Percentiles rank a stretch among this genome's conserved stretches.
These are phyloP conservation scores for Fusarium burgessii DNA, from an alignment of 2,329 filamentous ascomycete species.

Conservation along the genomic window DNA sequence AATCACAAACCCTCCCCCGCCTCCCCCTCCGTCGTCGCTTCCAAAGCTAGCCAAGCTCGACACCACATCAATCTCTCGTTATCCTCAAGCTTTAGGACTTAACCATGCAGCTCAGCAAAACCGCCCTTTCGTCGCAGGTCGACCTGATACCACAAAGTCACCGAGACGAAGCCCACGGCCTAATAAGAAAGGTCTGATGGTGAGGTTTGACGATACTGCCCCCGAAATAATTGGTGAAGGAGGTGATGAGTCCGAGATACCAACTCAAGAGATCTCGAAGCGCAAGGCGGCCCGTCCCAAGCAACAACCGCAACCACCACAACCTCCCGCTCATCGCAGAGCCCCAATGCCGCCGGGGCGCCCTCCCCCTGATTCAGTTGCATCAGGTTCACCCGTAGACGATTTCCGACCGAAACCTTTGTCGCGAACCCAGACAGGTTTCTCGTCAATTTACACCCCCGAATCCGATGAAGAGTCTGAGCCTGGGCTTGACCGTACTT, in stretches of 20 bases:
- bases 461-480: conserved; percentile 38
- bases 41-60: conserved; percentile 68
- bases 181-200: conserved; percentile 75
- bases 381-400: conserved; percentile 46
- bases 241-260: conserved; percentile 84
- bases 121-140: conserved; percentile 54
- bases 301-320: conserved; percentile 34
- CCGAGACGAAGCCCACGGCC: conserved; percentile 59
- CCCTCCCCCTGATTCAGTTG: conserved; percentile 23
- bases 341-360: conserved; percentile 18
- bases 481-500: conserved; percentile 18
- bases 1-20: conserved; percentile 63
- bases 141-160: conserved; percentile 58
- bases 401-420: conserved; percentile 67
- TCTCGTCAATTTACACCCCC: conserved; percentile 45
- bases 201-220: conserved; percentile 77
- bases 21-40: conserved; percentile 55
- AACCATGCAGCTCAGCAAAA: conserved; percentile 59
- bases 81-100: conserved; percentile 65
- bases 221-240: conserved; percentile 92
- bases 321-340: conserved; percentile 46
- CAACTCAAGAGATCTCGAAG: conserved; percentile 77
- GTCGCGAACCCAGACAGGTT: conserved; percentile 43
- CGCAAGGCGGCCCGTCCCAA: conserved; percentile 59
- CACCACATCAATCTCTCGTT: conserved; percentile 66